A percentile compares a stretch with the other conserved stretches of the same genome.
phyloP scores from a whole-genome alignment of 2,329 filamentous ascomycete genomes.

The Waltergamsia citrina region DNA sequence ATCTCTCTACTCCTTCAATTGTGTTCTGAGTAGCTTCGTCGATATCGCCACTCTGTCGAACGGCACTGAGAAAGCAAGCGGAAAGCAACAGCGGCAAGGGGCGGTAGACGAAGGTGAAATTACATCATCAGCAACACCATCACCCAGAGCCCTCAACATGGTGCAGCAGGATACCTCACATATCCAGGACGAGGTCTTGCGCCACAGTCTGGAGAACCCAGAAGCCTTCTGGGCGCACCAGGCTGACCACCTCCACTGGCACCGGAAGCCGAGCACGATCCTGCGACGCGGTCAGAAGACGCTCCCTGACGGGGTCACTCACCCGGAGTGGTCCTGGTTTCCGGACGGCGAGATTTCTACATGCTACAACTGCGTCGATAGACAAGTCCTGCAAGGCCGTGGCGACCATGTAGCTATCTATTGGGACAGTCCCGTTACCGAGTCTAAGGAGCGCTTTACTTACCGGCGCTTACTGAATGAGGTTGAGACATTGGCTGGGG shows the following conservation, averaged over 20 bases:
- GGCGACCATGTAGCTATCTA: constrained; percentile 68
- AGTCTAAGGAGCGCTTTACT: constrained; percentile 60
- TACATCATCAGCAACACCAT: neutral
- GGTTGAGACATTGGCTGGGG: constrained; percentile 73
- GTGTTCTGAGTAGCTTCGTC: too few relatives aligned
- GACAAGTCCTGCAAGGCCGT: constrained; percentile 74
- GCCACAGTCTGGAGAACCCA: constrained; percentile 56
- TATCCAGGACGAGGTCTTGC: constrained; percentile 40
- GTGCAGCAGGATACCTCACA: constrained; percentile 8
- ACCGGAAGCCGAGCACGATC: constrained; percentile 58
- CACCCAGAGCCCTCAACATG: neutral
- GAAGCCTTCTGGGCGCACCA: constrained; percentile 68
- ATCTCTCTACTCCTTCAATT: too few relatives aligned
- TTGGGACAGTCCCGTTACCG: constrained; percentile 81
- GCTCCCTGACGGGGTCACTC: constrained; percentile 49
- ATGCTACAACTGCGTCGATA: constrained; percentile 83
- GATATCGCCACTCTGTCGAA: too few relatives aligned
- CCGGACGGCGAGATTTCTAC: constrained; percentile 82
- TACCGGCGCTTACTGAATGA: constrained; percentile 70
- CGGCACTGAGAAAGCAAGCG: too few relatives aligned
- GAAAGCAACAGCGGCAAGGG: too few relatives aligned
- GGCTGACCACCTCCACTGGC: constrained; percentile 71
- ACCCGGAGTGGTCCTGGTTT: constrained; percentile 86
- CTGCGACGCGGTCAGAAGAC: constrained; percentile 53
- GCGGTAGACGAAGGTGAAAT: too few relatives aligned